Percentiles rank a stretch among this genome's conserved stretches.
phyloP scores from a whole-genome alignment of 768 basidiomycete species.

The Leccinum variicolor region DNA sequence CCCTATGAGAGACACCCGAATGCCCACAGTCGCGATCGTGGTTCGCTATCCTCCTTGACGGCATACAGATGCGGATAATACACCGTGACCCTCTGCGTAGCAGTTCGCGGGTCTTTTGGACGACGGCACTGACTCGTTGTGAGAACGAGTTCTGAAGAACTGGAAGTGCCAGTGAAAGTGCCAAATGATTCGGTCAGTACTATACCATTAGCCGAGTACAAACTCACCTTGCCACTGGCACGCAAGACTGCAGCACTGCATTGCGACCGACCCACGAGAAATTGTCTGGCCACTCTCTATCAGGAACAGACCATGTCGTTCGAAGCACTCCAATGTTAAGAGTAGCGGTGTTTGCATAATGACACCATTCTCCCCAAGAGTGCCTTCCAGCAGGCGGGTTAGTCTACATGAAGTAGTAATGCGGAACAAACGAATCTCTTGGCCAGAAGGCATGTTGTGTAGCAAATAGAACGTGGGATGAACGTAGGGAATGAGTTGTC shows the following conservation, averaged over 20 bases:
- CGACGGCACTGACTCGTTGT: slow-evolving; percentile 86
- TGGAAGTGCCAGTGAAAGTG: too few relatives aligned
- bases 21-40: slow-evolving; percentile 92
- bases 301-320: slow-evolving; percentile 91
- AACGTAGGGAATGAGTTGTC: slow-evolving; percentile 83
- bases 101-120: slow-evolving; percentile 95
- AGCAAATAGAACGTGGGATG: slow-evolving; percentile 94
- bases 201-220: slow-evolving; percentile 28
- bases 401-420: not conserved
- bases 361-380: slow-evolving; percentile 53
- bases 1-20: slow-evolving; percentile 31
- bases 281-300: slow-evolving; percentile 98
- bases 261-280: slow-evolving; percentile 77
- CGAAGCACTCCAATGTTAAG: slow-evolving; percentile 76
- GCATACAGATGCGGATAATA: slow-evolving; percentile 94
- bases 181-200: too few relatives aligned
- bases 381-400: slow-evolving; percentile 62
- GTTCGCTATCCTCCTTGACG: slow-evolving; percentile 98
- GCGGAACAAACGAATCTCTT: slow-evolving; percentile 38
- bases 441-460: slow-evolving; percentile 90
- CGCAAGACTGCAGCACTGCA: slow-evolving; percentile 88
- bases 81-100: slow-evolving; percentile 61
- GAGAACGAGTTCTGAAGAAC: slow-evolving; percentile 53
- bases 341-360: slow-evolving; percentile 86
- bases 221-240: too few relatives aligned